These are phyloP conservation scores for Lipomyces oligophaga DNA, from an alignment of 805 yeast genomes.

Conservation along the genomic window DNA sequence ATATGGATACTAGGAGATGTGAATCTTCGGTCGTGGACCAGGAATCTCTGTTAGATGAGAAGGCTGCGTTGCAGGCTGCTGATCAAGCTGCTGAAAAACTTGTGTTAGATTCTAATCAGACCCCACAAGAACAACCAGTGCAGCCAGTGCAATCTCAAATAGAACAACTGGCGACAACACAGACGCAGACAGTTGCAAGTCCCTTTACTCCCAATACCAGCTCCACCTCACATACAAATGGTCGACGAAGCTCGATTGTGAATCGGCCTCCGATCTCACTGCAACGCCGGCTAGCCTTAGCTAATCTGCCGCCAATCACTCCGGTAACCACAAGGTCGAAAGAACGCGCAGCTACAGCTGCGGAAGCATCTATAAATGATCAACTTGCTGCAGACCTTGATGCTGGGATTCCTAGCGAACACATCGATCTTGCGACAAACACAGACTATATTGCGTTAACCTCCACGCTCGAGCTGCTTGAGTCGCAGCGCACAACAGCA, in stretches of 20 bases:
- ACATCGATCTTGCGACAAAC: slow-evolving; percentile 28
- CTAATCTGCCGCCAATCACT: slow-evolving; percentile 28
- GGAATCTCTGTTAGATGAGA: slow-evolving; percentile 7
- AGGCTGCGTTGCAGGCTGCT: slow-evolving; percentile 9
- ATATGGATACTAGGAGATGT: too few species aligned
- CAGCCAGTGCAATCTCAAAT: neutral
- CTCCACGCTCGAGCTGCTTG: slow-evolving; percentile 33
- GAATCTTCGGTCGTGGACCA: too few species aligned
- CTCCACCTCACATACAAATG: neutral
- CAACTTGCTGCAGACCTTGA: neutral
- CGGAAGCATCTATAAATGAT: slow-evolving; percentile 1
- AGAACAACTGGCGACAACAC: neutral
- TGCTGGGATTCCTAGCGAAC: slow-evolving; percentile 16
- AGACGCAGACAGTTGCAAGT: neutral
- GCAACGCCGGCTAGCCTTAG: slow-evolving; percentile 25
- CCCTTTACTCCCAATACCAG: slow-evolving; percentile 7
- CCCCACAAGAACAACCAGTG: neutral
- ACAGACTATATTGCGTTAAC: slow-evolving; percentile 36
- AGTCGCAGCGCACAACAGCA: slow-evolving; percentile 31
- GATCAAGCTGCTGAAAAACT: too few species aligned
- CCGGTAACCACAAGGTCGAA: slow-evolving; percentile 28
- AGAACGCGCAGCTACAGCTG: slow-evolving; percentile 18
- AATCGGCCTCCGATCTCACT: slow-evolving; percentile 4
- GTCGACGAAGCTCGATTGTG: neutral
- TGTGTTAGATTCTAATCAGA: neutral